phyloP scores from a whole-genome alignment of 2,329 filamentous ascomycete species.

The Cladophialophora exuberans region DNA sequence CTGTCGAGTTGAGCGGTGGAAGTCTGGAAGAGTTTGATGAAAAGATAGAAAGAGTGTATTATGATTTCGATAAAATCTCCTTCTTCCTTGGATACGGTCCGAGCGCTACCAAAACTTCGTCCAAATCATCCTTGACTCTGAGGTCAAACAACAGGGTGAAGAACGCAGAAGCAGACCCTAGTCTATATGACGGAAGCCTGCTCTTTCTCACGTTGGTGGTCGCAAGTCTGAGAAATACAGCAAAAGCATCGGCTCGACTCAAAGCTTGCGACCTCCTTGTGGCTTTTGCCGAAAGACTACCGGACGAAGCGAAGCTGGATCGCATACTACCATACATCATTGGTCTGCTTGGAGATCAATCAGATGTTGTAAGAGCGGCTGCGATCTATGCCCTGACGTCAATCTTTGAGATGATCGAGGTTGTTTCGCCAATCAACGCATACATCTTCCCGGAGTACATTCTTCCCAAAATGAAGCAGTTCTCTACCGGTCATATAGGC shows the following conservation, averaged over 20 bases:
- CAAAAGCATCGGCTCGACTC: constrained; percentile 81
- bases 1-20: constrained; percentile 67
- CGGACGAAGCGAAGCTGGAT: constrained; percentile 94
- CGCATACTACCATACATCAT: constrained; percentile 89
- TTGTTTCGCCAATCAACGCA: constrained; percentile 77
- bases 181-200: constrained; percentile 83
- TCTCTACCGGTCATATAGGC: constrained; percentile 56
- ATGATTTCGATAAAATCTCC: constrained; percentile 97
- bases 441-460: constrained; percentile 71
- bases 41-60: constrained; percentile 87
- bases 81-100: constrained; percentile 75
- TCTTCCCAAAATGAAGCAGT: constrained; percentile 61
- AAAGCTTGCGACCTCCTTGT: constrained; percentile 89
- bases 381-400: constrained; percentile 87
- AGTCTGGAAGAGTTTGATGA: constrained; percentile 89
- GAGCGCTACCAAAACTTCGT: constrained; percentile 32
- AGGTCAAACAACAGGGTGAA: constrained; percentile 71
- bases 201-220: constrained; percentile 90
- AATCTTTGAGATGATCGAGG: constrained; percentile 80
- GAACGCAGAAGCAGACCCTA: constrained; percentile 51
- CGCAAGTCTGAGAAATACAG: constrained; percentile 85
- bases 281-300: constrained; percentile 86
- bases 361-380: constrained; percentile 81
- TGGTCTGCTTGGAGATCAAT: constrained; percentile 76
- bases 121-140: constrained; percentile 35